phyloP scores from a whole-genome alignment of 352 stramenopile genomes.

The Globisporangium rhizosaccharum region DNA sequence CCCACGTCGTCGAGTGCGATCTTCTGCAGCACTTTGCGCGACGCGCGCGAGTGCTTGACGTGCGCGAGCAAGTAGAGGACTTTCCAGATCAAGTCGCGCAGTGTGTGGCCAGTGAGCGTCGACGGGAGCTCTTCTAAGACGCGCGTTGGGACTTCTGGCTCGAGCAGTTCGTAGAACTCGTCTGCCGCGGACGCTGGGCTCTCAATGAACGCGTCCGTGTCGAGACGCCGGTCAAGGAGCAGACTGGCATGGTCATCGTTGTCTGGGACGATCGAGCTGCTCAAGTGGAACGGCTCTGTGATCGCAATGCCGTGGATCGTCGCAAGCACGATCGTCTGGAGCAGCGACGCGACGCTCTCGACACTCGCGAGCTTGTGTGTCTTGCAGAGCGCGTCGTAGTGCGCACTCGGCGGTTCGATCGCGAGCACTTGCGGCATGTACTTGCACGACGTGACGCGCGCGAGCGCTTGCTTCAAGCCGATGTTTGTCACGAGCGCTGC shows the following conservation, averaged over 20 bases:
- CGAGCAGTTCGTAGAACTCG: conserved; percentile 18
- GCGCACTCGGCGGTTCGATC: conserved; percentile 33
- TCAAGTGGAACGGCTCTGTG: conserved; percentile 25
- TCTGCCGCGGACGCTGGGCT: conserved; percentile 18
- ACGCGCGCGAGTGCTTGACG: conserved; percentile 51
- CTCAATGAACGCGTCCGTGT: conserved; percentile 37
- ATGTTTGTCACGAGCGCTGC: conserved; percentile 23
- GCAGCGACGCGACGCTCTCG: conserved; percentile 50
- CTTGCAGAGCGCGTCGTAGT: conserved; percentile 31
- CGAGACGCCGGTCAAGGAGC: conserved; percentile 20
- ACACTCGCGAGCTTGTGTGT: conserved; percentile 45
- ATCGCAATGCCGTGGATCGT: conserved; percentile 46
- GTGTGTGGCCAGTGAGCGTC: conserved; percentile 56
- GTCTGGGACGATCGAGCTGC: conserved; percentile 15
- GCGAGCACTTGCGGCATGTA: conserved; percentile 45
- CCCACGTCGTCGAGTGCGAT: conserved; percentile 45
- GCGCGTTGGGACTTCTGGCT: conserved; percentile 26
- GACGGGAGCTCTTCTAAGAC: conserved; percentile 58
- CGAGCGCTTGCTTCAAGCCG: conserved; percentile 33
- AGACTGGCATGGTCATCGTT: conserved; percentile 8
- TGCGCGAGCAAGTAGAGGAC: conserved; percentile 60
- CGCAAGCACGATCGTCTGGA: conserved; percentile 61
- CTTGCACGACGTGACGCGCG: conserved; percentile 29
- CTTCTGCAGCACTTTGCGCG: conserved; percentile 34
- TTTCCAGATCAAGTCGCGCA: conserved; percentile 62